Evolutionary conservation across 495 filamentous ascomycete species (phyloP).

Genomic region (Podospora australis): DNA sequence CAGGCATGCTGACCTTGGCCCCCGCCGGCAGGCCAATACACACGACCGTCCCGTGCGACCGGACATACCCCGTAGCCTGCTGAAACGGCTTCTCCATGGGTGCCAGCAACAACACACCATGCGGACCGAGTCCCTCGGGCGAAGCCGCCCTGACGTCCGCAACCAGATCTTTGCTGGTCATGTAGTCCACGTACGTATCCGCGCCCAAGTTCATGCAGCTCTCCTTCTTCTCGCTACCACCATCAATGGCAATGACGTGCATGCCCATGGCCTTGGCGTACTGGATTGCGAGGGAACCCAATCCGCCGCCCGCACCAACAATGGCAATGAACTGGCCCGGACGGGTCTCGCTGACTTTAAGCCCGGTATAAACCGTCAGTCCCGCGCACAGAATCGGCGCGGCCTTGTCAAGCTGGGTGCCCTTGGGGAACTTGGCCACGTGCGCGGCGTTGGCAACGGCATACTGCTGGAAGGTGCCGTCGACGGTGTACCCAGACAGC

Average conservation of each 20-base stretch:
- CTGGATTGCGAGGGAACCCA: slow-evolving; percentile 70
- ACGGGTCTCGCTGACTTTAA: slow-evolving; percentile 65
- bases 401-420: slow-evolving; percentile 63
- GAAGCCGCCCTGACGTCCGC: slow-evolving; percentile 69
- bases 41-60: slow-evolving; percentile 70
- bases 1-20: slow-evolving; percentile 69
- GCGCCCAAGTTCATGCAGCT: slow-evolving; percentile 66
- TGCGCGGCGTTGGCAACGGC: slow-evolving; percentile 73
- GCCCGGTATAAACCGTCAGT: slow-evolving; percentile 81
- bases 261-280: slow-evolving; percentile 85
- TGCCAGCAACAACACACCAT: slow-evolving; percentile 78
- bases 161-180: slow-evolving; percentile 63
- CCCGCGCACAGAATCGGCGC: slow-evolving; percentile 82
- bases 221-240: slow-evolving; percentile 65
- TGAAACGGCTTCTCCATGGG: slow-evolving; percentile 86
- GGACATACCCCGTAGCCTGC: slow-evolving; percentile 73
- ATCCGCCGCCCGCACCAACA: slow-evolving; percentile 76
- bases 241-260: slow-evolving; percentile 70
- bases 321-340: slow-evolving; percentile 74
- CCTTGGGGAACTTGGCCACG: slow-evolving; percentile 67
- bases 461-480: slow-evolving; percentile 90
- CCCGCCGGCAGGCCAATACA: slow-evolving; percentile 75
- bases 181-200: slow-evolving; percentile 68
- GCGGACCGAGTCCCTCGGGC: slow-evolving; percentile 68
- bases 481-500: slow-evolving; percentile 81